A percentile compares a stretch with the other conserved stretches of the same genome.
These are phyloP conservation scores for Yarrowia yakushimensis DNA, from an alignment of 805 yeast species.

Conservation along the genomic window DNA sequence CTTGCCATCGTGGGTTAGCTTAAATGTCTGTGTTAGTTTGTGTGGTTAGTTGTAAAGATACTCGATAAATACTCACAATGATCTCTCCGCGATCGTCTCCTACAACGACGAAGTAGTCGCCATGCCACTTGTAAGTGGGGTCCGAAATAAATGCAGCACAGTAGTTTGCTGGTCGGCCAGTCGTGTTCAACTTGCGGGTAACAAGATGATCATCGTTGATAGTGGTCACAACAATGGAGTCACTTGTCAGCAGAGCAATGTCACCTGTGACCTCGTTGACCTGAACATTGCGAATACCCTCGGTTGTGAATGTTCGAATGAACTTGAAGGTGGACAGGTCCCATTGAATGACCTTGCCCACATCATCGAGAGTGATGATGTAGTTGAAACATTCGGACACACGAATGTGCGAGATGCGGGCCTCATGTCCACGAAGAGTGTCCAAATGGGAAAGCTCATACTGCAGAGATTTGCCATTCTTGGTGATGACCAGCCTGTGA, in stretches of 20 bases:
- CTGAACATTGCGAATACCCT: conserved; percentile 7
- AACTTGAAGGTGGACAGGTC: conserved; percentile 11
- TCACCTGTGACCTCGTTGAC: conserved; percentile 13
- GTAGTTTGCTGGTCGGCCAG: conserved; percentile 16
- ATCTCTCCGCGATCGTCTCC: conserved; percentile 18
- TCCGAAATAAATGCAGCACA: conserved; percentile 21
- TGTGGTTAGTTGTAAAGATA: neutral
- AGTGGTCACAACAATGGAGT: neutral
- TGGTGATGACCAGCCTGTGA: conserved; percentile 5
- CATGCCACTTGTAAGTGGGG: conserved; percentile 22
- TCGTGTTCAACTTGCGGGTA: neutral
- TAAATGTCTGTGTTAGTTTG: conserved; percentile 17
- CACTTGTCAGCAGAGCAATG: conserved; percentile 4
- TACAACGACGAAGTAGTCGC: neutral
- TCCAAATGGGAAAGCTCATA: conserved; percentile 7
- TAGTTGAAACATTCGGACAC: conserved; percentile 15
- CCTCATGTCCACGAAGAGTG: conserved; percentile 20
- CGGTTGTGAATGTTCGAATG: conserved; percentile 1
- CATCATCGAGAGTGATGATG: conserved; percentile 6
- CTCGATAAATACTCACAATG: neutral
- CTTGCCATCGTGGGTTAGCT: conserved; percentile 12
- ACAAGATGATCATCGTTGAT: conserved; percentile 20
- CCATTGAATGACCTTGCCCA: conserved; percentile 18
- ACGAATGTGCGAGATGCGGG: neutral
- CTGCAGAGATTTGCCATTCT: neutral